Base-by-base conservation (phyloP, 495 filamentous ascomycete genomes). In the Mycothermus thermophilus region DNA sequence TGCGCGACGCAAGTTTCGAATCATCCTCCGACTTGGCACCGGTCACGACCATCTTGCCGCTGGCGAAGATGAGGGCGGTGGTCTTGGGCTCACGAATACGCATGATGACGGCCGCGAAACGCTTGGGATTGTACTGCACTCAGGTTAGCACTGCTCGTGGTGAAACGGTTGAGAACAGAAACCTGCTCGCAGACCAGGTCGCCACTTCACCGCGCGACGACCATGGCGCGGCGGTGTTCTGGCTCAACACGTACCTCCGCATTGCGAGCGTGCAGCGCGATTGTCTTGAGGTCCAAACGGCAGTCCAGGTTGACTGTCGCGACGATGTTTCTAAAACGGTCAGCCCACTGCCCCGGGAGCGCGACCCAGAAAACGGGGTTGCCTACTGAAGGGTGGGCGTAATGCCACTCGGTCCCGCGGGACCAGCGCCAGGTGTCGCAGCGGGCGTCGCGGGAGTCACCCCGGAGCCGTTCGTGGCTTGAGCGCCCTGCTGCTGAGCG, bases 81-180 rank as follows among this genome's bases (percentile, higher is more conserved):
- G 90, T 97, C 70, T 97, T 97, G 16, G 90, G 90, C 46, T 97
- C 90, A 49, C 90, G 92, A 52, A 97, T 97, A 63, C 90, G 84
- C 92, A 97, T 97, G 66, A 97, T 96, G 38, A 97, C 90, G 56
- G 90, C 90, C 35, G 90, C 90, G 55, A 97, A 97, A 82, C 90
- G 90, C 90, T 96, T 75, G 22, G 56, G 53, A 34, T 50, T 48
- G 48, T 48, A 55, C 54, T 55, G 37, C 32, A 34, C 16, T 15
- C 30, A 26, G 57, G 68, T 52, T 68, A 62, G 51, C 11, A 52
- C 31, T 48, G 47, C 41, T 52, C 21, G 49, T 49, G 52, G 60
- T 55, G 40, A 43, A 57, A 37, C 34, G 28, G 30, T 48, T 49
- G 34, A 55, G 41, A 43, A 44, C 62, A 60, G 55, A 57, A 55